phyloP scores from a whole-genome alignment of 306 rosid species.

The Acmispon strigosus region DNA sequence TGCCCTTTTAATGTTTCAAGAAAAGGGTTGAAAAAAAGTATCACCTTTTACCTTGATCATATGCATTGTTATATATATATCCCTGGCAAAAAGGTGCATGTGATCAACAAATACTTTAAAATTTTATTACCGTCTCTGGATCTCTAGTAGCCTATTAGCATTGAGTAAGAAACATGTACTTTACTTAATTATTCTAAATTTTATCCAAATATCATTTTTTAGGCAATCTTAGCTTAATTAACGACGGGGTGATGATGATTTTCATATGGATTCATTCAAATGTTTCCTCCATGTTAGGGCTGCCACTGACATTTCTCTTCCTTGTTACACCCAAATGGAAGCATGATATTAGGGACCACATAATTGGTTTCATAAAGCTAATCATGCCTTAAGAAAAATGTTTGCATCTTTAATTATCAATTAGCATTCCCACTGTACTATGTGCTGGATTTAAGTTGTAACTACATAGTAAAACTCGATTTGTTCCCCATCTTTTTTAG shows the following conservation, averaged over 20 bases:
- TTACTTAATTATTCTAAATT: constrained; percentile 31
- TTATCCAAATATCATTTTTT: constrained; percentile 22
- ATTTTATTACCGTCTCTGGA: constrained; percentile 23
- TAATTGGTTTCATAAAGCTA: constrained; percentile 58
- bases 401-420: constrained; percentile 30
- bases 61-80: background rate
- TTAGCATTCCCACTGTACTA: constrained; percentile 24
- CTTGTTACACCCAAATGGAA: constrained; percentile 56
- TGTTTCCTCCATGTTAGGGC: constrained; percentile 49
- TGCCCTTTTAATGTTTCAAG: constrained; percentile 29
- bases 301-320: constrained; percentile 49
- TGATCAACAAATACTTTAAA: constrained; percentile 39
- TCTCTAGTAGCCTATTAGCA: constrained; percentile 40
- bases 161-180: constrained; percentile 28
- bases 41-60: constrained; percentile 24
- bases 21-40: background rate
- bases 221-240: constrained; percentile 59
- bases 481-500: constrained; percentile 17
- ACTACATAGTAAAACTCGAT: constrained; percentile 12
- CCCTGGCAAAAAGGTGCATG: constrained; percentile 39
- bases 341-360: constrained; percentile 74
- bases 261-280: constrained; percentile 42
- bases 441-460: constrained; percentile 29
- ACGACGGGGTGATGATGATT: constrained; percentile 45
- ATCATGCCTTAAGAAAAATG: constrained; percentile 32